These are phyloP conservation scores for Schoenoplectus triqueter DNA, from an alignment of 202 grass and related monocot genomes.

Conservation along the genomic window DNA sequence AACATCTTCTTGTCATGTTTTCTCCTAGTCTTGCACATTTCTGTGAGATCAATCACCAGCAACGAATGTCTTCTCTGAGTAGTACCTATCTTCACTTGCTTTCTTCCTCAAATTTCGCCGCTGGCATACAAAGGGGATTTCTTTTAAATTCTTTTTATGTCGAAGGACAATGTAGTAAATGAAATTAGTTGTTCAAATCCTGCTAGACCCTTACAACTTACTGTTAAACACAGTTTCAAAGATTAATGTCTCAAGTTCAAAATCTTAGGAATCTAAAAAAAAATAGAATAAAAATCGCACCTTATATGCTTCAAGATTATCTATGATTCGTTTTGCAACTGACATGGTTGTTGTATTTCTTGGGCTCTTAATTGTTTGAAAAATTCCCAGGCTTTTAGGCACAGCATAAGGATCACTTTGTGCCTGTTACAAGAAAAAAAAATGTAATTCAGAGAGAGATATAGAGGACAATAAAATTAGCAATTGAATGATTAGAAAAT, in stretches of 20 bases:
- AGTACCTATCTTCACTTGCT: conserved; percentile 78
- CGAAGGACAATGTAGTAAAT: conserved; percentile 14
- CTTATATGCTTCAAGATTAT: conserved; percentile 84
- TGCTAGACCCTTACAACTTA: background rate
- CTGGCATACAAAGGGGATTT: conserved; percentile 43
- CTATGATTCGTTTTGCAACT: conserved; percentile 69
- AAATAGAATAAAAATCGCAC: conserved; percentile 41
- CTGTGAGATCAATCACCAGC: conserved; percentile 59
- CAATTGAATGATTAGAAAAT: conserved; percentile 35
- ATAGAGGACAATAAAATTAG: conserved; percentile 9
- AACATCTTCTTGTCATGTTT: conserved; percentile 33
- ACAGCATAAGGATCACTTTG: conserved; percentile 65
- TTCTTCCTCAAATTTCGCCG: conserved; percentile 82
- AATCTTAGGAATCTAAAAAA: background rate
- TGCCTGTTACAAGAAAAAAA: conserved; percentile 41
- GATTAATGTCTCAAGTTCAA: conserved; percentile 6
- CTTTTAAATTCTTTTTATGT: background rate
- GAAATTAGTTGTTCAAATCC: background rate
- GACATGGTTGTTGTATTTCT: conserved; percentile 68
- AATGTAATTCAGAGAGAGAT: conserved; percentile 32
- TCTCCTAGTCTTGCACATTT: conserved; percentile 30
- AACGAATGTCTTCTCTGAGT: conserved; percentile 82
- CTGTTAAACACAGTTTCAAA: background rate
- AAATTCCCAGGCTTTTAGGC: conserved; percentile 84
- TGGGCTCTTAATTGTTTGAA: conserved; percentile 66